Evolutionary conservation across 495 filamentous ascomycete species (phyloP).

Genomic region (Cercophora scortea): DNA sequence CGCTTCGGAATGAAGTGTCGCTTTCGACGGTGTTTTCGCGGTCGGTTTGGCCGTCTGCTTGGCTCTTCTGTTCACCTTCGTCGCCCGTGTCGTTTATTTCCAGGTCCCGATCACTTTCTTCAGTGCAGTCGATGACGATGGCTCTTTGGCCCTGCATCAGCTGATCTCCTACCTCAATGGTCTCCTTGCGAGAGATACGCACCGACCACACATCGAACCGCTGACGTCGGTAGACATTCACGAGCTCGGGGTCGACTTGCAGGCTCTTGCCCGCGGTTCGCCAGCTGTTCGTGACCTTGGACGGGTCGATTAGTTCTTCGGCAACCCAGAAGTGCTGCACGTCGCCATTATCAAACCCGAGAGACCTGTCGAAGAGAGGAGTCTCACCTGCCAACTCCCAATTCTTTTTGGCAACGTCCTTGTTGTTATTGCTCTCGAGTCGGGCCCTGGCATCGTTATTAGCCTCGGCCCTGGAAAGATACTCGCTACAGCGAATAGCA

Average conservation of each 20-base stretch:
- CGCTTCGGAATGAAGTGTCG: background rate
- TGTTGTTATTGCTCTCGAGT: background rate
- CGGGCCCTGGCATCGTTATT: background rate
- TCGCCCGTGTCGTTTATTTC: background rate
- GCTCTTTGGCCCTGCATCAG: background rate
- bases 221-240: slow-evolving; percentile 4
- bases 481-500: background rate
- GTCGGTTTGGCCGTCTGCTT: background rate
- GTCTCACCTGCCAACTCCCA: background rate
- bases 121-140: slow-evolving; percentile 1
- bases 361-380: background rate
- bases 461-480: background rate
- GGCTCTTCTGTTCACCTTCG: background rate
- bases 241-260: background rate
- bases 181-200: background rate
- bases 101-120: no score
- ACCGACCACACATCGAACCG: slow-evolving; percentile 13
- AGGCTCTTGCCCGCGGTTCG: background rate
- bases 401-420: background rate
- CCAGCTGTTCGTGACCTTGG: background rate
- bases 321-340: slow-evolving; percentile 2
- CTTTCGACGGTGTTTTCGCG: background rate
- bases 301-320: background rate
- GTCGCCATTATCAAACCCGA: background rate
- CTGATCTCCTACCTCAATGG: background rate